Base-by-base conservation (phyloP, 257 asterid genomes). In the Vinca minor region DNA sequence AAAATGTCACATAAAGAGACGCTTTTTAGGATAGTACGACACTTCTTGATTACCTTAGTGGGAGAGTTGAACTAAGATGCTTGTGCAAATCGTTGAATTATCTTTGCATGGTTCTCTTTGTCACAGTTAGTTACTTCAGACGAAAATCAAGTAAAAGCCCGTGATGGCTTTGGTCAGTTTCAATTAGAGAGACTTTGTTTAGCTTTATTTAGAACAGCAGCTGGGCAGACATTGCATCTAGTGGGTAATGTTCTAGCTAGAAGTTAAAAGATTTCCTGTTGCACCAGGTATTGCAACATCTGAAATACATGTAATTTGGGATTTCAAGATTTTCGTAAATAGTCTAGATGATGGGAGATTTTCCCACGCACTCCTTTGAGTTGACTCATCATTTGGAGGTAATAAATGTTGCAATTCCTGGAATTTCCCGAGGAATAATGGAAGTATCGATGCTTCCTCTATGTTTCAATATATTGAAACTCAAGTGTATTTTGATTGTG, bases 211-310 rank as follows among this genome's bases (percentile, higher is more conserved):
- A 54, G 35, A 54, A 8, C 29, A 13, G 60, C 21, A 26, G 8
- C 23, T 54, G 25, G 8, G 0, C 8, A 5, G 14, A 18, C 42
- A 34, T 8, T 18, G 20, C 13, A 15, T 35, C 13, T 15, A 17
- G 4, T 57, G 44, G 44, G 14, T 11, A n/a, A 28, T 28, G 21
- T 54, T 4, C 26, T 3, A 14, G 21, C 2, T 20, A 18, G 45
- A 57, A 18, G 13, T 6, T 17, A 15, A 21, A 21, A 32, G 63
- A 9, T 15, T 35, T 23, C 56, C 39, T 7, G 42, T 25, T 29
- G 44, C 56, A 62, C 67, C 54, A 9, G 38, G 47, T 59, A n/a
- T 17, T 29, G 57, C 67, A 44, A 26, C 21, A 62, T 5, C 17
- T 14, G n/a, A 0, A 35, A 50, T 1, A 26, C 49, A 8, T 36